A percentile compares a stretch with the other conserved stretches of the same genome.
Evolutionary conservation across 78 protist genomes (phyloP).

Genomic region (Emiliania huxleyi): DNA sequence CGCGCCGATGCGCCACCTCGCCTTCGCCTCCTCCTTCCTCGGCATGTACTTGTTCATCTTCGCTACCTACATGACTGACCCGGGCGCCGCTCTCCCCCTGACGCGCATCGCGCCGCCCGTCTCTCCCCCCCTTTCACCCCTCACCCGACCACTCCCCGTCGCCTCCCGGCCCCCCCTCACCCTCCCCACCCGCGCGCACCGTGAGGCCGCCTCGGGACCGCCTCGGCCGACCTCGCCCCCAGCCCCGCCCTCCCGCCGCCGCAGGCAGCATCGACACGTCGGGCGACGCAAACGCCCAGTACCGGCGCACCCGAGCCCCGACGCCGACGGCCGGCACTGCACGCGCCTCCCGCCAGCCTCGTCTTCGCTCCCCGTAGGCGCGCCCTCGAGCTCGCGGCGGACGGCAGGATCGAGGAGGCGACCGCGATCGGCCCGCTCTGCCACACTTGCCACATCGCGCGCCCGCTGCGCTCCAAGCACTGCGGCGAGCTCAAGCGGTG

Average conservation of each 20-base stretch:
- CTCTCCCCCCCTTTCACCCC: too few species aligned
- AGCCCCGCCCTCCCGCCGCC: too few species aligned
- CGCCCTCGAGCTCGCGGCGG: neutral
- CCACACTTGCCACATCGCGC: conserved; percentile 11
- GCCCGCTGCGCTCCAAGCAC: conserved; percentile 28
- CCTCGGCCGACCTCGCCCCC: too few species aligned
- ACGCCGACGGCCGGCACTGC: too few species aligned
- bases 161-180: too few species aligned
- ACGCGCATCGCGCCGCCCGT: too few species aligned
- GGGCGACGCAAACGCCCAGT: neutral
- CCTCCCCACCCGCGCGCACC: too few species aligned
- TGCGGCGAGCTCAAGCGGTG: neutral
- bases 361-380: too few species aligned
- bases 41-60: neutral
- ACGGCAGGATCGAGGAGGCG: neutral
- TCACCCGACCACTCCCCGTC: too few species aligned
- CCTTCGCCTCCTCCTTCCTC: neutral
- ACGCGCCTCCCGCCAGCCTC: too few species aligned
- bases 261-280: neutral
- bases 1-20: neutral
- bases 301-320: too few species aligned
- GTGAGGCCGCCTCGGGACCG: too few species aligned
- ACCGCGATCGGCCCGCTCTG: neutral
- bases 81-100: neutral
- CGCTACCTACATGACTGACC: neutral